Evolutionary conservation across 495 filamentous ascomycete species (phyloP).

Genomic region (Tuber magnatum): DNA sequence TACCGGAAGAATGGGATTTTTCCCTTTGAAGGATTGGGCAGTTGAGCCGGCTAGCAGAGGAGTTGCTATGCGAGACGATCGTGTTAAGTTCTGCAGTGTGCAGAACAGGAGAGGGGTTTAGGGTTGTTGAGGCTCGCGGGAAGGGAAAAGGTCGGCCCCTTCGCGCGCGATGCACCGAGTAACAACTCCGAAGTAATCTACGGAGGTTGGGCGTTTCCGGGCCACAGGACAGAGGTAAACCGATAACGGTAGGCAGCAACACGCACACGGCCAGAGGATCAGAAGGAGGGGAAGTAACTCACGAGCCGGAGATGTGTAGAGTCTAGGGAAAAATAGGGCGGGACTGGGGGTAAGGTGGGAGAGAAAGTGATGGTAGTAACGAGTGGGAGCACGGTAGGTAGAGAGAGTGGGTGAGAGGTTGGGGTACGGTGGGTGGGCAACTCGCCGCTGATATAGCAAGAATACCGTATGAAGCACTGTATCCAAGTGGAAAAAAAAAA

Average conservation of each 20-base stretch:
- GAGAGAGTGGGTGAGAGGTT: slow-evolving; percentile 10
- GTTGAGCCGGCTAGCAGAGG: not conserved
- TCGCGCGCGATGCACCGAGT: slow-evolving; percentile 37
- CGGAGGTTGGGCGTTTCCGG: slow-evolving; percentile 14
- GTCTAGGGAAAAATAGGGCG: slow-evolving; percentile 5
- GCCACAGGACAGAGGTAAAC: slow-evolving; percentile 11
- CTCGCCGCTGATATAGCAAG: not conserved
- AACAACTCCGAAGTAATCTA: slow-evolving; percentile 24
- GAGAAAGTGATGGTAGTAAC: slow-evolving; percentile 13
- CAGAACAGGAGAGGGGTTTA: slow-evolving; percentile 32
- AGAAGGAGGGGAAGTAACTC: slow-evolving; percentile 12
- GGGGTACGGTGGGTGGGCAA: slow-evolving; percentile 16
- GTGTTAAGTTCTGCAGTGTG: slow-evolving; percentile 8
- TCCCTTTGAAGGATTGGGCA: not conserved
- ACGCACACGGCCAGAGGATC: slow-evolving; percentile 14
- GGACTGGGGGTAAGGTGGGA: slow-evolving; percentile 4
- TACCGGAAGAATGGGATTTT: slow-evolving; percentile 20
- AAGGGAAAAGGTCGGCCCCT: slow-evolving; percentile 27
- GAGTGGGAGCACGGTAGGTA: slow-evolving; percentile 5
- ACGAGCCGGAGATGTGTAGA: slow-evolving; percentile 11
- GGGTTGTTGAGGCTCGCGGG: slow-evolving; percentile 38
- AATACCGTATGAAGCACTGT: not conserved
- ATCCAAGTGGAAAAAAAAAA: not conserved
- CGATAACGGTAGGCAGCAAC: slow-evolving; percentile 14
- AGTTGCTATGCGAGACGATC: slow-evolving; percentile 6